Evolutionary conservation across 2,329 filamentous ascomycete species (phyloP).

Genomic region (Exophiala sideris): DNA sequence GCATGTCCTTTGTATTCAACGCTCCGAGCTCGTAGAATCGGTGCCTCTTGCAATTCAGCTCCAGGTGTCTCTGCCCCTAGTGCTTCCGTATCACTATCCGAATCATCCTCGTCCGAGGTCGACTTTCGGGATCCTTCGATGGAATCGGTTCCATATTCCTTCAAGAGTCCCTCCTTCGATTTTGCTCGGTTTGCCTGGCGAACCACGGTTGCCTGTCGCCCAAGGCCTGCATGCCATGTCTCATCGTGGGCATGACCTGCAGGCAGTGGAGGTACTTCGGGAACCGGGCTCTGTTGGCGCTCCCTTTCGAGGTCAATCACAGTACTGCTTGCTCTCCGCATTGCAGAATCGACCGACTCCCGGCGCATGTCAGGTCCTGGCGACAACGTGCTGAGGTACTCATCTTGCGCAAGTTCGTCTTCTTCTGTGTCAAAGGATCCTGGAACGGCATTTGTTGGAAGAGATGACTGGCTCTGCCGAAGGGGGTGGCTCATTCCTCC

Average conservation of each 20-base stretch:
- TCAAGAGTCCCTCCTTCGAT: constrained; percentile 59
- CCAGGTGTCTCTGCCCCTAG: constrained; percentile 23
- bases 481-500: constrained; percentile 43
- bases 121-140: constrained; percentile 32
- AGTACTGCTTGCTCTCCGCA: constrained; percentile 44
- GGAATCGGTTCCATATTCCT: constrained; percentile 43
- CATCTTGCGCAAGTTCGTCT: constrained; percentile 69
- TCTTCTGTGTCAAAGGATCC: constrained; percentile 33
- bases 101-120: constrained; percentile 35
- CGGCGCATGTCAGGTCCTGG: constrained; percentile 45
- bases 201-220: constrained; percentile 62
- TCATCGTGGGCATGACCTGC: constrained; percentile 35
- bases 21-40: constrained; percentile 60
- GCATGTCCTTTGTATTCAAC: constrained; percentile 65
- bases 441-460: constrained; percentile 32
- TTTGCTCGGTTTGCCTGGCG: constrained; percentile 57
- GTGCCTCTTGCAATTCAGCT: constrained; percentile 15
- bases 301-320: constrained; percentile 59
- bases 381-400: constrained; percentile 63
- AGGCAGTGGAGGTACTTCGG: constrained; percentile 27
- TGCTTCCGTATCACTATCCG: constrained; percentile 25
- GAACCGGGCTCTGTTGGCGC: constrained; percentile 40
- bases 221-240: constrained; percentile 51
- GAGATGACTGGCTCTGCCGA: constrained; percentile 47
- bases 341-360: constrained; percentile 29